These are phyloP conservation scores for Yarrowia sp. DNA, from an alignment of 805 yeast species.

Conservation along the genomic window DNA sequence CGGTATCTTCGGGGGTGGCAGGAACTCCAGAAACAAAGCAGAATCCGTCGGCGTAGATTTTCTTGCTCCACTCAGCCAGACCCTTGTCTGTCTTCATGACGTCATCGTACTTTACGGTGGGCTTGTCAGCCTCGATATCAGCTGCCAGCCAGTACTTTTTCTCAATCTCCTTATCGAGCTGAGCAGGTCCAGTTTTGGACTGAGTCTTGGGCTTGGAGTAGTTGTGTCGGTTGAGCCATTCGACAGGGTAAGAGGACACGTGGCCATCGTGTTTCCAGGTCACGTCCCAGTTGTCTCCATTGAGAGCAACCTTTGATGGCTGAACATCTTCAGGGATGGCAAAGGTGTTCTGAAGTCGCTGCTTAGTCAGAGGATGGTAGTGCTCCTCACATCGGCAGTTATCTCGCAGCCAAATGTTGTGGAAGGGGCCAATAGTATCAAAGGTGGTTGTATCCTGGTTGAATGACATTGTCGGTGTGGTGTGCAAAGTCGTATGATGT, in stretches of 20 bases:
- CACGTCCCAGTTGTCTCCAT: conserved; percentile 28
- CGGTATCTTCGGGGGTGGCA: conserved; percentile 53
- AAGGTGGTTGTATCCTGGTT: neutral
- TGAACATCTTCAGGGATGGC: conserved; percentile 39
- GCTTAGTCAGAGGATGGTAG: conserved; percentile 55
- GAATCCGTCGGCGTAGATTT: conserved; percentile 57
- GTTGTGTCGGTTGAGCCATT: conserved; percentile 50
- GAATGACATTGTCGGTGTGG: neutral
- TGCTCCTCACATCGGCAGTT: conserved; percentile 57
- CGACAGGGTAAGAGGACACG: conserved; percentile 39
- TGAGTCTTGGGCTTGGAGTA: conserved; percentile 49
- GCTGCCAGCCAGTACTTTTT: conserved; percentile 47
- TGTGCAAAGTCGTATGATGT: neutral
- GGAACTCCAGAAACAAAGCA: conserved; percentile 61
- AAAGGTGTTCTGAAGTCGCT: conserved; percentile 56
- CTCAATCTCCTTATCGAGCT: conserved; percentile 32
- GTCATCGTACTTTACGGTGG: conserved; percentile 47
- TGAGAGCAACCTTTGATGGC: conserved; percentile 31
- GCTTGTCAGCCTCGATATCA: conserved; percentile 43
- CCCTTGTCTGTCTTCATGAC: conserved; percentile 48
- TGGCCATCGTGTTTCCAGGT: conserved; percentile 45
- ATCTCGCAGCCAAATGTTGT: conserved; percentile 62
- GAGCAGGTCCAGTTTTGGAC: conserved; percentile 36
- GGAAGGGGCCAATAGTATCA: conserved; percentile 5
- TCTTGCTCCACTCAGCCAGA: conserved; percentile 53